Evolutionary conservation across 148 eudicot species (phyloP).

Genomic region (Camellia japonica): DNA sequence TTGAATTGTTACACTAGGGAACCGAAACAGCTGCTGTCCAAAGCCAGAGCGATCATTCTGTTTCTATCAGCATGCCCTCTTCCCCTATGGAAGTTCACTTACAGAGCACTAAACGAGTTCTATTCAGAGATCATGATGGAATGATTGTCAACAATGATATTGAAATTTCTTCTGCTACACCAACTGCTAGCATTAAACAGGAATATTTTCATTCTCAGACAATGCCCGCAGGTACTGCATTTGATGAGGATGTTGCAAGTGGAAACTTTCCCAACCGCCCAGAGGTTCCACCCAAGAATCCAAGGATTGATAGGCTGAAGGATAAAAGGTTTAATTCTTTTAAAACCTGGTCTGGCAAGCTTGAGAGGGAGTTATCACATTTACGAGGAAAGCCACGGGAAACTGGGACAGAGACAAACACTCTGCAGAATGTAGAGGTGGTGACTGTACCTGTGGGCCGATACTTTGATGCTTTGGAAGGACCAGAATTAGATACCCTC

Average conservation of each 20-base stretch:
- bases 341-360: conserved; percentile 83
- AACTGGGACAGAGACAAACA: conserved; percentile 27
- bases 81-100: conserved; percentile 43
- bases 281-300: conserved; percentile 27
- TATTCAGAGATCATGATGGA: conserved; percentile 36
- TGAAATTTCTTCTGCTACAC: conserved; percentile 14
- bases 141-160: conserved; percentile 6
- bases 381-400: conserved; percentile 51
- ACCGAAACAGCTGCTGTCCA: conserved; percentile 21
- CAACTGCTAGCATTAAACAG: conserved; percentile 11
- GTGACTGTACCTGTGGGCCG: conserved; percentile 63
- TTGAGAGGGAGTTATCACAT: conserved; percentile 64
- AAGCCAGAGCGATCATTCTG: conserved; percentile 18
- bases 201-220: conserved; percentile 60
- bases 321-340: conserved; percentile 72
- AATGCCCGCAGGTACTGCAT: conserved; percentile 35
- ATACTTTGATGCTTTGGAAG: conserved; percentile 83
- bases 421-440: conserved; percentile 27
- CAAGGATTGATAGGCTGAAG: conserved; percentile 28
- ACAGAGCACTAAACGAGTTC: conserved; percentile 36
- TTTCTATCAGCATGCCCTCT: conserved; percentile 74
- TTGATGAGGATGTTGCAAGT: conserved; percentile 26
- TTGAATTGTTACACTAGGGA: conserved; percentile 27
- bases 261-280: conserved; percentile 23
- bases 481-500: conserved; percentile 83